Base-by-base conservation (phyloP, 2,329 filamentous ascomycete species). In the Aspergillus vadensis region DNA sequence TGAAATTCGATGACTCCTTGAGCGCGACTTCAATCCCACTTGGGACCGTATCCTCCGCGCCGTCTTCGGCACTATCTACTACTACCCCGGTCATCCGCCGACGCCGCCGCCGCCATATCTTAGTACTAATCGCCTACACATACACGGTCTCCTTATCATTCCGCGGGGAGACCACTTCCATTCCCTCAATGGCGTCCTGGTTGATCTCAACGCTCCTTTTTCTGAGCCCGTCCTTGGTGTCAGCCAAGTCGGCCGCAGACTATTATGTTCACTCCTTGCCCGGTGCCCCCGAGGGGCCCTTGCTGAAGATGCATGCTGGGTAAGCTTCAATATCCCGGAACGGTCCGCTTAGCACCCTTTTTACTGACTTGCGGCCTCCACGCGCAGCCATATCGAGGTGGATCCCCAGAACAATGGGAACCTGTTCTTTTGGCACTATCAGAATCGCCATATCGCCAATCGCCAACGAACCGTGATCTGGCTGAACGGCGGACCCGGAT, bases 281-380 rank as follows among this genome's bases (percentile, higher is more conserved):
- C 5, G 95, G 96, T 32, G 87, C 91, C 58, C 94, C 96, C 9
- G 82, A 87, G 67, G 89, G 86, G 19, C 88, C 91, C 39, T 79
- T 92, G 63, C 79, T 97, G 72, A 97, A 97, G 83, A 98, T 98
- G 94, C 95, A 98, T 83, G 94, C 95, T 80, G 95, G 95, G 92
- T 97, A 81, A 81, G 89, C 59, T 19, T 12, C 25, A 25, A 25
- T 30, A 17, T 25, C 38, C 43, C 15, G 19, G 21, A 27, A 32
- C 19, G 50, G 41, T 21, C 41, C n/a, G 32, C n/a, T 14, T 51
- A 21, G 32, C 17, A 23, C 6, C 2, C 15, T 10, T 8, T 25
- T 25, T 23, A 10, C 59, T 63, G 43, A 63, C 47, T 23, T 21
- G 19, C n/a, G 12, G 32, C 30, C 50, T 27, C 43, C 38, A 5